Percentiles rank a stretch among this genome's conserved stretches.
Evolutionary conservation across 768 basidiomycete genomes (phyloP).

Genomic region (Phanerodontia chrysosporium): DNA sequence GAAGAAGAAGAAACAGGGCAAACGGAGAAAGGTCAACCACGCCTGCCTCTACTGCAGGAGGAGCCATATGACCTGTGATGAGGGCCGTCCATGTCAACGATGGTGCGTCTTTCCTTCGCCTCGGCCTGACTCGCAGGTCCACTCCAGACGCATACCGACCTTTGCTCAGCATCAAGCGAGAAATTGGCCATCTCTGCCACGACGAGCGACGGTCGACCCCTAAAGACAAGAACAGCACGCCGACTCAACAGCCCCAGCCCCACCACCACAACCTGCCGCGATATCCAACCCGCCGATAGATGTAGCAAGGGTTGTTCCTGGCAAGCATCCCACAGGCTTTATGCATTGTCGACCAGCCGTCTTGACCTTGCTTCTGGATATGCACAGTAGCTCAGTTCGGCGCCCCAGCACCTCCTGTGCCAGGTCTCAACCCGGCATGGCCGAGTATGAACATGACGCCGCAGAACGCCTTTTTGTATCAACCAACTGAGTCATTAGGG

Average conservation of each 20-base stretch:
- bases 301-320: conserved; percentile 20
- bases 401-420: conserved; percentile 19
- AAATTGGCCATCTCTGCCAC: conserved; percentile 92
- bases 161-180: conserved; percentile 78
- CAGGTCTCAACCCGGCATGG: conserved; percentile 40
- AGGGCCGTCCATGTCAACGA: conserved; percentile 85
- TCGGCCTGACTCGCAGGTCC: not conserved
- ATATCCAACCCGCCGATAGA: conserved; percentile 19
- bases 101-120: conserved; percentile 58
- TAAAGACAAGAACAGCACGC: conserved; percentile 35
- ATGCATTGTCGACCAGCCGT: not conserved
- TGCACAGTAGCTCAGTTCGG: conserved; percentile 23
- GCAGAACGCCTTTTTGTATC: conserved; percentile 57
- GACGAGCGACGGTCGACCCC: conserved; percentile 67
- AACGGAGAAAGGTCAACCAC: conserved; percentile 85
- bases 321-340: conserved; percentile 15
- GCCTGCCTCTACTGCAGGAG: conserved; percentile 91
- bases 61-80: conserved; percentile 92
- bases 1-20: conserved; percentile 44
- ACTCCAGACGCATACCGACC: not conserved
- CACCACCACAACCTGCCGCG: conserved; percentile 20
- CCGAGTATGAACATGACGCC: conserved; percentile 44
- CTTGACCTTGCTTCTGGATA: conserved; percentile 9
- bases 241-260: conserved; percentile 35
- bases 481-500: conserved; percentile 68